Evolutionary conservation across 495 filamentous ascomycete species (phyloP), one percentile per base, ranked within the genome.

Genomic region (Hypoxylon lienhwacheense): DNA sequence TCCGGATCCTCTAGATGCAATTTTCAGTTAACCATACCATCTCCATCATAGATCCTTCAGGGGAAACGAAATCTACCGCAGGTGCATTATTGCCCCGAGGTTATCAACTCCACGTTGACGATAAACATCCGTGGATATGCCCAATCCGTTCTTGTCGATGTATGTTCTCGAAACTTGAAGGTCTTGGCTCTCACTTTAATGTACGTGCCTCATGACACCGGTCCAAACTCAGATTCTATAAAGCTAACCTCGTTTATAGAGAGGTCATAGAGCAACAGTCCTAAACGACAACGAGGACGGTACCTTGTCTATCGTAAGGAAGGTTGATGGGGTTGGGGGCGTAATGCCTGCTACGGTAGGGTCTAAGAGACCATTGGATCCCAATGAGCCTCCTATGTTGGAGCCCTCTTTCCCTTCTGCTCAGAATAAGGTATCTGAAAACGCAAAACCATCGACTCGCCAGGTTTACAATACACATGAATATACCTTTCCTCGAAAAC

Each of bases 251-350:
- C 15, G 52, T 63, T 25, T 59, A 65, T 41, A 70, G 51, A 4
- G n/a, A 19, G 33, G 2, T 2, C 72, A 74, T 35, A 54, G 48
- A n/a, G 47, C 48, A 1, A 12, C 15, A 4, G 5, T 59, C 10
- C 42, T 72, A 2, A 68, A 73, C 28, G 70, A 74, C 32, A 70
- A 73, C 22, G 28, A 53, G 28, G 69, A 72, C n/a, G 70, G 72
- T 0, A 75, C 69, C 0, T 36, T 73, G 5, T 63, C 69, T 11
- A 15, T 61, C 15, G 20, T 60, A 4, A 51, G 47, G 14, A 44
- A 29, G 21, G 12, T n/a, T 0, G 66, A 64, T 19, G 32, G 16
- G 3, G 26, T 25, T 8, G 20, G 10, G 8, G 16, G 32, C 12
- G 26, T 6, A 22, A 33, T 33, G 8, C 45, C 44, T 25, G 42